Evolutionary conservation across 139 green algal genomes (phyloP), one percentile per base, ranked within the genome.

Genomic region (Spirogloea muscicola): DNA sequence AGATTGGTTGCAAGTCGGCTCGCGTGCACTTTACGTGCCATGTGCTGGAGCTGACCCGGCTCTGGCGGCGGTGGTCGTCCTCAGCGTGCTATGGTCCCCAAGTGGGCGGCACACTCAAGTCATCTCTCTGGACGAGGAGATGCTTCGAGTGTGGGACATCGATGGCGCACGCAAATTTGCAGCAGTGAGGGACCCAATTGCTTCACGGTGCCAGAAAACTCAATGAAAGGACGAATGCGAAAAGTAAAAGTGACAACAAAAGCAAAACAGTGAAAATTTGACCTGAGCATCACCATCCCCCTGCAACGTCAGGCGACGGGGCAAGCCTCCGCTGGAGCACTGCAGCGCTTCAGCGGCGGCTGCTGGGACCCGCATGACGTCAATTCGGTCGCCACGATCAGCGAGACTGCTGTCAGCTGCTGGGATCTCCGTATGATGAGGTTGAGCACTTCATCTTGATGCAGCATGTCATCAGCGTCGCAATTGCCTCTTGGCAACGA

Each of bases 341-440:
- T 90, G 59, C 71, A 87, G 42, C 83, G 87, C 63, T 69, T 93
- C 29, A 88, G 82, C 78, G 72, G 64, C 13, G 88, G 81, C 18
- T 60, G 68, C 0, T 86, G 87, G 68, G 86, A 91, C 67, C 84
- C 82, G 0, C 63, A 75, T 6, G 71, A 91, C 52, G 46, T 82
- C 9, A 70, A 52, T 40, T 51, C 79, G 3, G 55, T 86, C 7
- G 75, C 66, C 25, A 89, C 82, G 0, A 82, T 81, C 34, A 83
- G 84, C 3, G 88, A 87, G 65, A 31, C 29, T n/a, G 46, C 9
- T 1, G 16, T 78, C 21, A 68, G 86, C 82, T 58, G 88, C 9
- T 91, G 87, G 87, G 89, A 94, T 72, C 10, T 90, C 65, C 77
- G 84, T 5, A 80, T 41, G 33, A 82, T 89, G 81, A 64, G 82